Evolutionary conservation across 176 grass and related monocot genomes (phyloP).

Genomic region (Phoenix roebelenii): DNA sequence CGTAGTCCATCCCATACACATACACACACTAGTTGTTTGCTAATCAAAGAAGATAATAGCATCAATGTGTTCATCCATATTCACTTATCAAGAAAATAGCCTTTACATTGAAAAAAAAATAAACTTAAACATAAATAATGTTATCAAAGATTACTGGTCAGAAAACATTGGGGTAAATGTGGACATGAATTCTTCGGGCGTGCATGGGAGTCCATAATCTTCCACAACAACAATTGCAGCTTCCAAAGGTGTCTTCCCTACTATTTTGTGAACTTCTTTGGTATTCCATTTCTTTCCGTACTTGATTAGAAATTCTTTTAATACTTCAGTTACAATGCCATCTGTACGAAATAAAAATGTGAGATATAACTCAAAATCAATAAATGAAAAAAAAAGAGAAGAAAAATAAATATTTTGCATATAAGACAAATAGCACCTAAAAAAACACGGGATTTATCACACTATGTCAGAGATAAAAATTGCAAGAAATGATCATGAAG

Average conservation of each 20-base stretch:
- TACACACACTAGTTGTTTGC: no score
- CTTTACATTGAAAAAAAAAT: not conserved
- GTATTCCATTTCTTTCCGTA: slow-evolving; percentile 77
- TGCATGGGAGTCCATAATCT: slow-evolving; percentile 78
- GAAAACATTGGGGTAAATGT: slow-evolving; percentile 63
- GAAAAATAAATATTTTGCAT: not conserved
- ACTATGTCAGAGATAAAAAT: slow-evolving; percentile 4
- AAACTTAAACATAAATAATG: slow-evolving; percentile 17
- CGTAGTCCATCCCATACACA: no score
- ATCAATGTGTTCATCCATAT: no score
- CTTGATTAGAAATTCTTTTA: slow-evolving; percentile 57
- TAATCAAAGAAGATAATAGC: no score
- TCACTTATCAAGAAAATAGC: no score
- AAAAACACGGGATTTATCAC: slow-evolving; percentile 1
- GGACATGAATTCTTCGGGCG: slow-evolving; percentile 65
- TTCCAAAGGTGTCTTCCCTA: slow-evolving; percentile 76
- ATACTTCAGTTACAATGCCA: slow-evolving; percentile 51
- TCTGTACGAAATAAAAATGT: slow-evolving; percentile 46
- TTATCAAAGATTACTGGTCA: slow-evolving; percentile 49
- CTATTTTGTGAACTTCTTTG: slow-evolving; percentile 55
- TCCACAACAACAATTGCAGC: slow-evolving; percentile 60
- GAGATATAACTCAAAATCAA: not conserved
- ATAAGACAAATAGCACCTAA: not conserved
- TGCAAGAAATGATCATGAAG: not conserved
- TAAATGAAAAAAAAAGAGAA: not conserved